Base-by-base conservation (phyloP, 306 rosid species). In the Begonia masoniana region DNA sequence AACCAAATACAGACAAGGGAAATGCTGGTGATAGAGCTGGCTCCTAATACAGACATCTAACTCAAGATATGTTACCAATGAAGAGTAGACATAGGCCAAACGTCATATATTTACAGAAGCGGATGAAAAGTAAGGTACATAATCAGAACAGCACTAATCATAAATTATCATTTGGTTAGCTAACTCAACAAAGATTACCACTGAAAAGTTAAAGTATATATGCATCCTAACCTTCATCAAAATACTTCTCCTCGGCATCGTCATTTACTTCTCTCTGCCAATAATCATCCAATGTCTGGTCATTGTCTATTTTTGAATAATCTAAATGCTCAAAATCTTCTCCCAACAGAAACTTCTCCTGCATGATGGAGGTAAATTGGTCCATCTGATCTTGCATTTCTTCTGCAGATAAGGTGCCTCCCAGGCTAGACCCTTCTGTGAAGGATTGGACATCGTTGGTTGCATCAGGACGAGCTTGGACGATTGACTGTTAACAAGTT, bases 211-310 rank as follows among this genome's bases (percentile, higher is more conserved):
- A n/a, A n/a, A n/a, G n/a, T n/a, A n/a, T n/a, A n/a, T n/a, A n/a
- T n/a, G 2, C 62, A 49, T 60, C 51, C 67, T 68, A 82, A 63
- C 76, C 95, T 60, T 82, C 82, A 16, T 78, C 88, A 41, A 85
- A 91, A 75, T 91, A 91, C 68, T 76, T 85, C 63, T 91, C 97
- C 74, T 85, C 97, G 2, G 97, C 97, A 68, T 91, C 97, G 56
- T 80, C 60, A 64, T 77, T 83, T 68, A 85, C 96, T 66, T 91
- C 96, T 62, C 79, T 85, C 80, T 74, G 85, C 96, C 97, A 85
- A 74, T 85, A 94, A 68, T 85, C 97, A 9, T 91, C 97, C 65
- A 91, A 82, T 48, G 92, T 73, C 82, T 83, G 88, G 2, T 85
- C 96, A 43, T 91, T 83, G 73, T 91, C 97, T 61, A 85, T 85